Base-by-base conservation (phyloP, 225 moss, liverwort and hornwort genomes). In the Pseudisothecium myosuroides region DNA sequence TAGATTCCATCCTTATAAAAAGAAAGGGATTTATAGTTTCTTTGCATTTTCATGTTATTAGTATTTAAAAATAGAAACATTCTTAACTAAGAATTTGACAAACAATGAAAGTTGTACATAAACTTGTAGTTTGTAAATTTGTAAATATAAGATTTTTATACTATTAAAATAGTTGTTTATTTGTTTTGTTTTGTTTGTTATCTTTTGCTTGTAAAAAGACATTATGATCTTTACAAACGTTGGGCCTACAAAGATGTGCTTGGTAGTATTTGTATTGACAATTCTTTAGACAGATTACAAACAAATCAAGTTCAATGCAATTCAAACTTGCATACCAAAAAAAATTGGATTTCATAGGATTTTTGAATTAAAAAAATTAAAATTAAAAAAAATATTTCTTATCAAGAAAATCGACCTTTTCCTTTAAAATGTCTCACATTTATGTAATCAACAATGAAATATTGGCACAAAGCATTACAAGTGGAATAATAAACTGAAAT, bases 201-300 rank as follows among this genome's bases (percentile, higher is more conserved):
- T 9, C 0, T 39, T 68, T 69, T 39, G 24, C 3, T 26, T 41
- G 14, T 26, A 26, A 71, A 13, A 15, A 71, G 8, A 41, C 14
- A 14, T 15, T 16, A 27, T 43, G 28, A 43, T 43, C 28, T 29
- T 45, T 73, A 13, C 29, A 73, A 45, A 73, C 5, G 8, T 73
- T 43, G 7, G 28, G 17, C 5, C 16, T 28, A 17, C 1, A 73
- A 72, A 28, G 16, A 45, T 3, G 1, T 28, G 28, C 8, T 45
- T 73, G 10, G 3, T 43, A 28, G 73, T 10, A 17, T 6, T 1
- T 3, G 2, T 72, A 6, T 27, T 43, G 3, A 71, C 1, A 0
- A 41, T 1, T 14, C 14, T 41, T 41, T 14, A 3, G 8, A 69
- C 1, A 8, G 14, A 27, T 72, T 72, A 9, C 6, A 15, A 27